Evolutionary conservation across 192 early-diverging fungal species (phyloP), one percentile per base, ranked within the genome.

Genomic region (Neocallimastix lanati): DNA sequence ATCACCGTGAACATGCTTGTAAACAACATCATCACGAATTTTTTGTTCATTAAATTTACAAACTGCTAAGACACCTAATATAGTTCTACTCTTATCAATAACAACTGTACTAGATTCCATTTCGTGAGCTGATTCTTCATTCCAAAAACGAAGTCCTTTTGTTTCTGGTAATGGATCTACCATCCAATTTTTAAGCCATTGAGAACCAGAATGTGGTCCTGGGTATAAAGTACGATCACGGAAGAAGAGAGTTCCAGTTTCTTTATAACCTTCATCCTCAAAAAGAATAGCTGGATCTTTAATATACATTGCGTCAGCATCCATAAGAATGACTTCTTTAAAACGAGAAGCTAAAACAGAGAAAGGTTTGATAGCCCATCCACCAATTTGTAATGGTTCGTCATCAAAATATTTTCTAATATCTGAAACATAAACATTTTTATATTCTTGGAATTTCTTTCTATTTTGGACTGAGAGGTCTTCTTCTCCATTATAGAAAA

Each of bases 331-430:
- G 15, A 86, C 86, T 28, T 92, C 85, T 36, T 82, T 78, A 85
- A 92, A 93, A 29, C 79, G 84, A 12, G 87, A 86, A 0, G 89
- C 89, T n/a, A 93, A 76, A 76, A 93, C 79, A 0, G 92, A 88
- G 85, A 86, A 92, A 0, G 92, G 88, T 80, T 93, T 93, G 76
- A 92, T 84, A 14, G 88, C 83, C 92, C 92, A 92, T 28, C 91
- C 91, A 29, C 78, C 79, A 50, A 89, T 81, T 13, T 85, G 40
- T 40, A 87, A 84, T 36, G 76, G 82, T 11, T 82, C 81, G 33
- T 90, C 81, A 76, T 85, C 79, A 36, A 89, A 78, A 16, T 80
- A 76, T 28, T 87, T 78, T 2, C 82, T 77, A 25, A 88, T 82
- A 27, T 84, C 81, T 6, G 79, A 29, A 0, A 87, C 38, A 76